Evolutionary conservation across 1,139 yeast species (phyloP), one percentile per base, ranked within the genome.

Genomic region (Oligophagozyma castellii): DNA sequence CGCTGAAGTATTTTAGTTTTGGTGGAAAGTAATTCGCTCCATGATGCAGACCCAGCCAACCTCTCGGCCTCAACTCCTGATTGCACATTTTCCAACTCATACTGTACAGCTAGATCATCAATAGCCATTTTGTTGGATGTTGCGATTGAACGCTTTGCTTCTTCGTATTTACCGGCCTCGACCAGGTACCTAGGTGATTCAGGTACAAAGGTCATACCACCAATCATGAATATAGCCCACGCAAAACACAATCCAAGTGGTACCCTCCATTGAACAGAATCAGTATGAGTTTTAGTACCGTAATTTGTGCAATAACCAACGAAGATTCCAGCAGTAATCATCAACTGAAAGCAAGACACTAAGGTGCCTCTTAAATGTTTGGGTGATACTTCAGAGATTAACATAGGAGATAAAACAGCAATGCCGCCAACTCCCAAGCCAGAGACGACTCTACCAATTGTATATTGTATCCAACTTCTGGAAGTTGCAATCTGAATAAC

Each of bases 141-240:
- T 29, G 76, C 71, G 45, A 77, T 55, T 53, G 48, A 31, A 69
- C 55, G 33, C 58, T 56, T 34, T 61, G 89, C 92, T 31, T 66
- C 68, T 14, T 65, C 78, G 30, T 69, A 55, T 35, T 58, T 57
- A 37, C 64, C 68, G 30, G 52, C 57, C 35, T 69, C 65, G 37
- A 74, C 64, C 51, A 65, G 64, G 56, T 57, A 78, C 58, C 89
- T 67, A 40, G 89, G 83, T 23, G 84, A 71, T 55, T 78, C 92
- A 33, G 89, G 89, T 55, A 74, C 66, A 44, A 73, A 58, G 30
- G 62, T 40, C 70, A 75, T 69, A 49, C 78, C 86, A 23, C 49
- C 36, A 26, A 58, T 37, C 41, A 61, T 49, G 26, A 59, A 36
- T 27, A 50, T 28, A 14, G 63, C 61, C 61, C 63, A 61, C 29